Percentiles rank a stretch among this genome's conserved stretches.
phyloP scores from a whole-genome alignment of 2,329 filamentous ascomycete species.

The Fusarium tuaranense region DNA sequence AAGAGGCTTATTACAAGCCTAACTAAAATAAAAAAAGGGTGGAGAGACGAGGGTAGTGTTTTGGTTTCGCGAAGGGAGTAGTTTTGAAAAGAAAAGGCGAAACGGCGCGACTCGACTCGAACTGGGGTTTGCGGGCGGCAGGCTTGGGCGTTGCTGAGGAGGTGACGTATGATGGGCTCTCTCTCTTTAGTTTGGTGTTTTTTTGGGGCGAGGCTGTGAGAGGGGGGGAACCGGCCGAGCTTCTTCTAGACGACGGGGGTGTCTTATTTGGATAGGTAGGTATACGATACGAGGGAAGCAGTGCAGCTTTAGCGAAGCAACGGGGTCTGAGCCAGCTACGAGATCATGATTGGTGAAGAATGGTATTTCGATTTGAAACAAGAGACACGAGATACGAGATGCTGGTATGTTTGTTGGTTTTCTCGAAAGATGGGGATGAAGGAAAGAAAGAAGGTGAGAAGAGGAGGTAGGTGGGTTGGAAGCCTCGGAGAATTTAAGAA shows the following conservation, averaged over 20 bases:
- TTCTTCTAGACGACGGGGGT: neutral
- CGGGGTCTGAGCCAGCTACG: neutral
- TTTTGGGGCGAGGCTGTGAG: constrained; percentile 36
- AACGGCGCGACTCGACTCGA: constrained; percentile 20
- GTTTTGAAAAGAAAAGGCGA: constrained; percentile 1
- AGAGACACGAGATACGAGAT: constrained; percentile 10
- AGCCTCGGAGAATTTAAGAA: constrained; percentile 12
- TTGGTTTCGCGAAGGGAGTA: neutral
- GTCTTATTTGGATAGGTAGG: neutral
- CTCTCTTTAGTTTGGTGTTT: constrained; percentile 29
- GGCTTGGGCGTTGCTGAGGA: constrained; percentile 29
- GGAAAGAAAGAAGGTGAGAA: neutral
- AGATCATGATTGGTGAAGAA: constrained; percentile 31
- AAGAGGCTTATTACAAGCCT: neutral
- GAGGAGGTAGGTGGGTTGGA: constrained; percentile 1
- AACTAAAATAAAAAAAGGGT: constrained; percentile 16
- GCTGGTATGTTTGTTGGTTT: constrained; percentile 13
- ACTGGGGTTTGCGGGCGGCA: constrained; percentile 1
- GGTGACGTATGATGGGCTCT: constrained; percentile 40
- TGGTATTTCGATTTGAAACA: neutral
- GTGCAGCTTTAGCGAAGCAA: constrained; percentile 14
- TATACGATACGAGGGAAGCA: constrained; percentile 11
- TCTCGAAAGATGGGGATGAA: neutral
- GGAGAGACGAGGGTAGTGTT: constrained; percentile 11
- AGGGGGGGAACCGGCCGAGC: constrained; percentile 25